Evolutionary conservation across 2,329 filamentous ascomycete genomes (phyloP).

Genomic region (Gyromitra esculenta): DNA sequence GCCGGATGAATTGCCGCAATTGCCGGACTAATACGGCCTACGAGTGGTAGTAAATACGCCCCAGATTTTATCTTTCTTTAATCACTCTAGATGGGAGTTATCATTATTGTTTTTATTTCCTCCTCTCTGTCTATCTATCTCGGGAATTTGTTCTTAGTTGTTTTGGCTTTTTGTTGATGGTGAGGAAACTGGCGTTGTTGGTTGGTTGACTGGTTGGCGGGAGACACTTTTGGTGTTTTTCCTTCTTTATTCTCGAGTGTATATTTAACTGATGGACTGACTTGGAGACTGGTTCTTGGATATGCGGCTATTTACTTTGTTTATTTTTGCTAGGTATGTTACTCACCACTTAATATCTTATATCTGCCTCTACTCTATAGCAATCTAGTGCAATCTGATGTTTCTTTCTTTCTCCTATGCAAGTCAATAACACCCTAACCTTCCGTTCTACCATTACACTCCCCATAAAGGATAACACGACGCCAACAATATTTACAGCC

Average conservation of each 20-base stretch:
- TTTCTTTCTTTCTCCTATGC: not conserved
- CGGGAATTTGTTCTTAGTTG: conserved; percentile 56
- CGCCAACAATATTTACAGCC: conserved; percentile 35
- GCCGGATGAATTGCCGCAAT: conserved; percentile 5
- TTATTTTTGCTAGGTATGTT: not conserved
- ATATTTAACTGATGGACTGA: conserved; percentile 13
- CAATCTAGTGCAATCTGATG: not conserved
- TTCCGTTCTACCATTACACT: conserved; percentile 14
- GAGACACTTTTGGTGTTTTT: conserved; percentile 36
- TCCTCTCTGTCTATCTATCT: conserved; percentile 58
- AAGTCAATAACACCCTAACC: conserved; percentile 1
- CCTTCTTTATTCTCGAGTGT: conserved; percentile 4
- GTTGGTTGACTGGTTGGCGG: not conserved
- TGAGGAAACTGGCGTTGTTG: conserved; percentile 18
- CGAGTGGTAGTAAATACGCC: not conserved
- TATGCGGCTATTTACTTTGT: conserved; percentile 4
- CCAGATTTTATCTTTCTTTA: conserved; percentile 57
- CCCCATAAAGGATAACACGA: conserved; percentile 8
- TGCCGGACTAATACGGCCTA: conserved; percentile 9
- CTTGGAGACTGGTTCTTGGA: conserved; percentile 5
- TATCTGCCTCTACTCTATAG: not conserved
- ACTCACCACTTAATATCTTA: not conserved
- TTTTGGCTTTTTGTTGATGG: conserved; percentile 24
- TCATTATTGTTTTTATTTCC: conserved; percentile 57
- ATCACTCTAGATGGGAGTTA: conserved; percentile 57